Evolutionary conservation across 768 basidiomycete species (phyloP).

Genomic region (Kwoniella europaea): DNA sequence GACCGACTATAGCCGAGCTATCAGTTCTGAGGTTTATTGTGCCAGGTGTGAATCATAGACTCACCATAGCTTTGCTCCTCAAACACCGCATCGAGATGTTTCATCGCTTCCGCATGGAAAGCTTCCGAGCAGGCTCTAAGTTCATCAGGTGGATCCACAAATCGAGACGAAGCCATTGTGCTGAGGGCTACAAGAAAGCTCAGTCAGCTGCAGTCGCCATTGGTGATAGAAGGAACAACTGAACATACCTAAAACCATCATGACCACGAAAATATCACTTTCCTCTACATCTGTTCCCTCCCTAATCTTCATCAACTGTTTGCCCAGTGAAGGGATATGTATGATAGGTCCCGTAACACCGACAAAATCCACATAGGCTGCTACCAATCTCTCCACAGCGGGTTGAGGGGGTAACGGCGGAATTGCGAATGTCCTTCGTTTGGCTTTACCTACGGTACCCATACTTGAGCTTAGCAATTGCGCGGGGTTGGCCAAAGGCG

Average conservation of each 20-base stretch:
- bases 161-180: conserved; percentile 59
- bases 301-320: conserved; percentile 54
- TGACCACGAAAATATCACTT: conserved; percentile 58
- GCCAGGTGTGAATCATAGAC: conserved; percentile 6
- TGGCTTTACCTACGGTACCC: conserved; percentile 19
- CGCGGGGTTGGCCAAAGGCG: conserved; percentile 23
- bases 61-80: conserved; percentile 55
- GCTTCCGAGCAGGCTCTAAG: conserved; percentile 58
- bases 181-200: conserved; percentile 45
- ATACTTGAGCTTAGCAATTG: conserved; percentile 9
- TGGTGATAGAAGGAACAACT: not conserved
- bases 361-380: conserved; percentile 59
- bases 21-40: not conserved
- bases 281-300: conserved; percentile 56
- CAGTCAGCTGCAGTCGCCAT: not conserved
- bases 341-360: conserved; percentile 59
- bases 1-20: conserved; percentile 39
- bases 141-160: conserved; percentile 58
- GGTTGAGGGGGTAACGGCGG: conserved; percentile 58
- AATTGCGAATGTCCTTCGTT: conserved; percentile 43
- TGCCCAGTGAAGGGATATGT: conserved; percentile 58
- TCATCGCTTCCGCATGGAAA: conserved; percentile 59
- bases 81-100: conserved; percentile 58
- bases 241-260: conserved; percentile 58
- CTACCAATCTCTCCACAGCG: conserved; percentile 57